Evolutionary conservation across 768 basidiomycete genomes (phyloP).

Genomic region (Leucocoprinus birnbaumii): DNA sequence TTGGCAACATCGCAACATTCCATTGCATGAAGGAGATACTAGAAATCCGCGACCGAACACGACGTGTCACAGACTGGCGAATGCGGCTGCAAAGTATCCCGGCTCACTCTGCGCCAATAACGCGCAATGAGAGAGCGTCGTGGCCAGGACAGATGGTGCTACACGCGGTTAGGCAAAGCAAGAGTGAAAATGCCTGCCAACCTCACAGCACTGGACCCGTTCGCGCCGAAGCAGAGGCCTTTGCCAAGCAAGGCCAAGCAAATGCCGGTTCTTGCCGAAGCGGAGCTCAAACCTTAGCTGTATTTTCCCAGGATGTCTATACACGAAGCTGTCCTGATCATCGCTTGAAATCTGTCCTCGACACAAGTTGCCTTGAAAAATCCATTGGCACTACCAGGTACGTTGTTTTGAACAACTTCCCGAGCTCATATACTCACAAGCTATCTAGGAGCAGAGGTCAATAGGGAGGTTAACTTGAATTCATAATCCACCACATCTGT

Average conservation of each 20-base stretch:
- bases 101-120: neutral
- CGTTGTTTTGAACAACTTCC: conserved; percentile 16
- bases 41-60: conserved; percentile 1
- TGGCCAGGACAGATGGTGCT: neutral
- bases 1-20: conserved; percentile 78
- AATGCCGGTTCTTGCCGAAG: conserved; percentile 22
- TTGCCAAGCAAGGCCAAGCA: neutral
- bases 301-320: conserved; percentile 30
- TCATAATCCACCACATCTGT: conserved; percentile 21
- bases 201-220: conserved; percentile 7
- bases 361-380: conserved; percentile 82
- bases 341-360: conserved; percentile 20
- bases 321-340: conserved; percentile 28
- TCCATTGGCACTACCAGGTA: conserved; percentile 86
- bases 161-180: neutral
- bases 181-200: conserved; percentile 3
- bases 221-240: neutral
- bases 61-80: conserved; percentile 12
- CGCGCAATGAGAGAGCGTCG: neutral
- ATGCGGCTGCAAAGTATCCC: neutral
- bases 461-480: conserved; percentile 79
- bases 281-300: conserved; percentile 31
- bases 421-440: neutral
- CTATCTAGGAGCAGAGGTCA: conserved; percentile 67
- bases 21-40: conserved; percentile 46